Evolutionary conservation across 495 filamentous ascomycete species (phyloP), one percentile per base, ranked within the genome.

Genomic region (Echria macrotheca): DNA sequence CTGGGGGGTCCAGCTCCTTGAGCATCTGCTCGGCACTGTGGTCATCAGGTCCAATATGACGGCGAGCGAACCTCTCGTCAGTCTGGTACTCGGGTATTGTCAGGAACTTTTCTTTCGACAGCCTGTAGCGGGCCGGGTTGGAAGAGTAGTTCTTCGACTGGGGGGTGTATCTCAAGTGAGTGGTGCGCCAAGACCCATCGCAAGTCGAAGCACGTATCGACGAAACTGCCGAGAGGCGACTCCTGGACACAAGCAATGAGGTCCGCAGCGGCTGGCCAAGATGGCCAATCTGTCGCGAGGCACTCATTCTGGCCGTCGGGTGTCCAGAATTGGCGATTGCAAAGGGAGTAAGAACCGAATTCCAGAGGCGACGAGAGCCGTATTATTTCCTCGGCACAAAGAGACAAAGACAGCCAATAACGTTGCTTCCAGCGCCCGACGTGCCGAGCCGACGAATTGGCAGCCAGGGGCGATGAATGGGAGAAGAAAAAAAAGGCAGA

Each of bases 31-130:
- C 65, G 0, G 80, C 80, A 39, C 84, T 84, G 26, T 74, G 70
- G 17, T 83, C 74, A 37, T 85, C 82, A n/a, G 93, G 93, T 2
- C 93, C 93, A 69, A 97, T 95, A 62, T 98, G 93, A n/a, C 93
- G 82, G 21, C 84, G 74, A 42, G 86, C 76, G 63, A 98, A 98
- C 19, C 81, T 86, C 68, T 71, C 70, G 26, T 63, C 52, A 22
- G 59, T 55, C 7, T 54, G 55, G 57, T 65, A 70, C 24, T 56
- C 40, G 12, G 56, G 54, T 4, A 56, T 17, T 29, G 44, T 46
- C 21, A 50, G 10, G n/a, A 54, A 56, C 24, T 19, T 28, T n/a
- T 5, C 22, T 14, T 35, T 21, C 5, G 22, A 1, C 7, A n/a
- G n/a, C n/a, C n/a, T n/a, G n/a, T 12, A 8, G 2, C 5, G 5